Evolutionary conservation across 768 basidiomycete species (phyloP), one percentile per base, ranked within the genome.

Genomic region (Chalciporus pseudorubinellus): DNA sequence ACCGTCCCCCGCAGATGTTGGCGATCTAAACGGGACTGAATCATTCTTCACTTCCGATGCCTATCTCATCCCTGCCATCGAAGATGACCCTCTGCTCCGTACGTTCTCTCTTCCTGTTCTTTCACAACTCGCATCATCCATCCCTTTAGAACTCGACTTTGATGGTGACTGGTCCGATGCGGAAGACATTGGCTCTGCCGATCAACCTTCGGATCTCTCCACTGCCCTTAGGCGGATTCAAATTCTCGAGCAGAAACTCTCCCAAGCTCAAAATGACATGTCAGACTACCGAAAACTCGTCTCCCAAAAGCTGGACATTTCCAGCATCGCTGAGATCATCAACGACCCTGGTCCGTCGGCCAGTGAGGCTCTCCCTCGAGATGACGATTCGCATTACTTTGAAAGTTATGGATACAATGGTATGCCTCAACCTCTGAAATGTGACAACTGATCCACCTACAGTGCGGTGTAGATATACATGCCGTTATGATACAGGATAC

Each of bases 401-500:
- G 77, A 89, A 49, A 90, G 88, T 53, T 98, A 98, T 61, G 87
- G 78, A 21, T 84, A 83, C 55, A 95, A 95, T 55, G 95, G 94
- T 92, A 44, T 7, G 71, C 58, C 2, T 18, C 34, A 4, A 34
- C 29, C 43, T n/a, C 19, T 6, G 16, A 21, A 12, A 11, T 28
- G 28, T 16, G 33, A 29, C 11, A 12, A 21, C 21, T 31, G 39
- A 43, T 19, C 11, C 20, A 39, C 42, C 34, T 2, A 20, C 13
- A 2, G 2, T 18, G 16, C 9, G 6, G 22, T 28, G 34, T 42
- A 94, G 92, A 97, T 58, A 95, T 97, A 44, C 95, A 98, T 65
- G 89, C 93, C 26, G 81, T 92, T 54, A 98, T 98, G 95, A 89
- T 98, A 51, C 88, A 92, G 63, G 95, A 98, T 66, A 87, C 87